phyloP scores from a whole-genome alignment of 1,139 yeast genomes.

The Lodderomyces theae region DNA sequence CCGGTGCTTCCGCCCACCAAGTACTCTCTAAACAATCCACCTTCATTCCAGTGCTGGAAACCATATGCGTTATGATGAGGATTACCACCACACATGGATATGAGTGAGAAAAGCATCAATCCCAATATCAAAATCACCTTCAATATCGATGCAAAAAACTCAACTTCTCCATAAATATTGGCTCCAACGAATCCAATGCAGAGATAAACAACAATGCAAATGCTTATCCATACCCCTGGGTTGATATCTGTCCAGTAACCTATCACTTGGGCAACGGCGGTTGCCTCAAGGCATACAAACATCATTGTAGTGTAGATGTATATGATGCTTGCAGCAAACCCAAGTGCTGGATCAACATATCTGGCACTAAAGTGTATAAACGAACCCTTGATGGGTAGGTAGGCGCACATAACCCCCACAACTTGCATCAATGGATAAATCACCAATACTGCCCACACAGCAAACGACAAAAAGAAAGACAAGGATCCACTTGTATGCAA shows the following conservation, averaged over 20 bases:
- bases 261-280: conserved; percentile 35
- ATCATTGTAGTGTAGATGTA: conserved; percentile 36
- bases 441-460: conserved; percentile 32
- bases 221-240: conserved; percentile 36
- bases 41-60: conserved; percentile 34
- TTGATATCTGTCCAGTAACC: conserved; percentile 41
- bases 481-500: conserved; percentile 36
- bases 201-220: conserved; percentile 27
- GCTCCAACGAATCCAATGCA: conserved; percentile 35
- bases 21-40: conserved; percentile 33
- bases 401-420: conserved; percentile 42
- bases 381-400: conserved; percentile 39
- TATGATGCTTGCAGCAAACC: conserved; percentile 37
- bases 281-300: conserved; percentile 38
- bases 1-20: conserved; percentile 34
- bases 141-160: conserved; percentile 34
- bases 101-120: conserved; percentile 36
- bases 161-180: conserved; percentile 41
- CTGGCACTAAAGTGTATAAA: conserved; percentile 38
- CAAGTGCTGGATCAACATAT: conserved; percentile 41
- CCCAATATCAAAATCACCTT: conserved; percentile 41
- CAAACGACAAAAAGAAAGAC: conserved; percentile 35
- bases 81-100: conserved; percentile 42
- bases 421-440: conserved; percentile 43
- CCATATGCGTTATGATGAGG: conserved; percentile 38